Evolutionary conservation across 2,329 filamentous ascomycete species (phyloP).

Genomic region (Pyricularia grisea): DNA sequence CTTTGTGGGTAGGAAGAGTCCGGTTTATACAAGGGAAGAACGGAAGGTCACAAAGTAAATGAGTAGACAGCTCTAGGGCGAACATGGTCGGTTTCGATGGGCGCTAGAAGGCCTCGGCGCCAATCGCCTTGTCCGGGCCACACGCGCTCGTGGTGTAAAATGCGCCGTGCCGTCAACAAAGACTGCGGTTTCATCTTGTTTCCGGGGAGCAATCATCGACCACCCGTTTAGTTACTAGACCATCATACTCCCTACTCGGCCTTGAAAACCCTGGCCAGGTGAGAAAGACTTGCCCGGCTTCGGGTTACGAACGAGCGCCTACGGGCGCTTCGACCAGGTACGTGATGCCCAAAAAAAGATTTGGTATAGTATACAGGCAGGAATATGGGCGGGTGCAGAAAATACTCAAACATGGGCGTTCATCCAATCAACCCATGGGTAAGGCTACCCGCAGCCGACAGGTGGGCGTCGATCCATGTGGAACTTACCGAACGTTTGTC

Average conservation of each 20-base stretch:
- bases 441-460: neutral
- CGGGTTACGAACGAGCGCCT: neutral
- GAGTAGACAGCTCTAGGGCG: neutral
- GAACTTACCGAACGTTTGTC: neutral
- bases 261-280: no score
- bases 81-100: neutral
- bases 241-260: neutral
- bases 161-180: neutral
- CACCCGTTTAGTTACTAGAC: neutral
- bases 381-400: neutral
- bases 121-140: neutral
- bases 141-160: neutral
- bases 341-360: neutral
- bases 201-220: neutral
- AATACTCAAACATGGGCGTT: neutral
- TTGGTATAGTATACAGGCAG: neutral
- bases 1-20: neutral
- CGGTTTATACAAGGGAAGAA: neutral
- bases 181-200: neutral
- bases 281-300: neutral
- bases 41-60: neutral
- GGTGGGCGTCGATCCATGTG: neutral
- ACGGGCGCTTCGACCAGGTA: neutral
- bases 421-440: neutral
- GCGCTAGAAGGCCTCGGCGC: neutral